Evolutionary conservation across 2,329 filamentous ascomycete genomes (phyloP).

Genomic region (Sphaerulina vaccinii): DNA sequence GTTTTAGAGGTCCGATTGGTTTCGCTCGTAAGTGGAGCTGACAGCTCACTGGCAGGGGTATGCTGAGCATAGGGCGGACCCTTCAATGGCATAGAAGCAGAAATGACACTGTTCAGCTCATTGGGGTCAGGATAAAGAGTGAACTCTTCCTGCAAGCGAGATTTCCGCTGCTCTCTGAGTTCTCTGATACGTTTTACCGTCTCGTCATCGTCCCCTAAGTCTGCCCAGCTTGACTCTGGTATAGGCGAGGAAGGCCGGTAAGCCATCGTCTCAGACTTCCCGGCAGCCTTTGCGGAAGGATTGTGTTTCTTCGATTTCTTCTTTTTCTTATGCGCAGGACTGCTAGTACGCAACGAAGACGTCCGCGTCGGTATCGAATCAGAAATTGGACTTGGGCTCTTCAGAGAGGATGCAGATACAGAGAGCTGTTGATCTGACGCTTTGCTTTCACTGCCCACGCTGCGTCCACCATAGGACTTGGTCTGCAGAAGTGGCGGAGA

Average conservation of each 20-base stretch:
- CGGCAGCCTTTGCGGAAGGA: constrained; percentile 18
- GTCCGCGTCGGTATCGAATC: constrained; percentile 38
- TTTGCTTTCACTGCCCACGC: constrained; percentile 11
- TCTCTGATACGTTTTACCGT: constrained; percentile 60
- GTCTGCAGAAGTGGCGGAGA: constrained; percentile 16
- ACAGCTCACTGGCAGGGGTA: constrained; percentile 15
- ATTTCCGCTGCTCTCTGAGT: constrained; percentile 57
- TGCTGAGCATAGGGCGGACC: constrained; percentile 15
- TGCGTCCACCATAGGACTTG: constrained; percentile 13
- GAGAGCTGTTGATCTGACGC: constrained; percentile 17
- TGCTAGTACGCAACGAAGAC: constrained; percentile 39
- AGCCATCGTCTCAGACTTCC: constrained; percentile 19
- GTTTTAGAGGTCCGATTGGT: constrained; percentile 17
- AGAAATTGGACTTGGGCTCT: constrained; percentile 30
- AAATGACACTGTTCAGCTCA: not conserved
- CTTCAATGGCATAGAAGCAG: not conserved
- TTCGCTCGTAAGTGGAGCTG: constrained; percentile 21
- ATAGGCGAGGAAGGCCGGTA: constrained; percentile 30
- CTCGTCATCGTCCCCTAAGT: constrained; percentile 45
- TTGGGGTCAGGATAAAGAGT: constrained; percentile 9
- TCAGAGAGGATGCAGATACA: constrained; percentile 19
- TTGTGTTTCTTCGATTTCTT: constrained; percentile 29
- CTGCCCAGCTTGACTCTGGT: constrained; percentile 36
- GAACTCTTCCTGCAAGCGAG: constrained; percentile 50
- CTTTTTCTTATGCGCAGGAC: constrained; percentile 29